Evolutionary conservation across 2,329 filamentous ascomycete species (phyloP).

Genomic region (Fusarium algeriense): DNA sequence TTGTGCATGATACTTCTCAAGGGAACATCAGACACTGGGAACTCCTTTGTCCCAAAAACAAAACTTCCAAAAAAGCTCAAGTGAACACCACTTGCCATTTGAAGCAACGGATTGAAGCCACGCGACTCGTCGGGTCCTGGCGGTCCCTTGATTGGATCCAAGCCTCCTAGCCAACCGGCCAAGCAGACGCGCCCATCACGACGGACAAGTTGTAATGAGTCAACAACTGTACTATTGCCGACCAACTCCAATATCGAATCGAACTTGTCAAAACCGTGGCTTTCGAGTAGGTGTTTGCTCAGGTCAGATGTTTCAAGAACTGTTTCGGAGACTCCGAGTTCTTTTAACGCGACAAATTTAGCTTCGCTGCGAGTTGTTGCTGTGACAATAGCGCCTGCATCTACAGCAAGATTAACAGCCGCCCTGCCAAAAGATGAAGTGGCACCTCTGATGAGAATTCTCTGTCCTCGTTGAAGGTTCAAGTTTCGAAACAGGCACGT

Average conservation of each 20-base stretch:
- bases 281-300: rapidly evolving
- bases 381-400: neutral
- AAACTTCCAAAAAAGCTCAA: neutral
- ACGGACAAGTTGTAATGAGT: neutral
- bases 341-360: neutral
- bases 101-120: neutral
- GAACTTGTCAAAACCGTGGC: rapidly evolving
- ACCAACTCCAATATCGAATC: neutral
- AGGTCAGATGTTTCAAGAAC: neutral
- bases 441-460: neutral
- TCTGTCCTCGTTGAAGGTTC: neutral
- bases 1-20: neutral
- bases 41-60: neutral
- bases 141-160: neutral
- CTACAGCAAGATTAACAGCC: neutral
- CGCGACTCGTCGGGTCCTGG: neutral
- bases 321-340: neutral
- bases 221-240: neutral
- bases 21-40: neutral
- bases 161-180: neutral
- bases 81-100: neutral
- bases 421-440: neutral
- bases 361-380: neutral
- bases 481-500: neutral
- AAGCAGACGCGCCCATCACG: neutral